Evolutionary conservation across 331 rosid genomes (phyloP).

Genomic region (Quercus phellos): DNA sequence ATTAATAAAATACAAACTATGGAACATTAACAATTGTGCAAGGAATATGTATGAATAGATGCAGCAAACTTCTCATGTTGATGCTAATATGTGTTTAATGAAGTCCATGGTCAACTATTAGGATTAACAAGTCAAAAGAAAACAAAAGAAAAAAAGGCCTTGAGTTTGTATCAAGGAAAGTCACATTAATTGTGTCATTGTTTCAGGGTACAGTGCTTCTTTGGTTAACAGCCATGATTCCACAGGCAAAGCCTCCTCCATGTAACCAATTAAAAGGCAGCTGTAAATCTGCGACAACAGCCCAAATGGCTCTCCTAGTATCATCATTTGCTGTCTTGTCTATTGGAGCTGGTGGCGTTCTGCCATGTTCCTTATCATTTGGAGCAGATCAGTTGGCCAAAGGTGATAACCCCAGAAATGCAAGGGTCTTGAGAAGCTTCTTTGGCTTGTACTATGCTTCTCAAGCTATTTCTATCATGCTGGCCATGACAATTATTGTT

Average conservation of each 20-base stretch:
- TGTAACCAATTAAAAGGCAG: conserved; percentile 27
- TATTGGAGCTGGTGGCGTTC: conserved; percentile 58
- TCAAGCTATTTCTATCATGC: conserved; percentile 30
- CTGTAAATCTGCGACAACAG: conserved; percentile 37
- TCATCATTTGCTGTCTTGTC: conserved; percentile 40
- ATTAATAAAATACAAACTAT: too few relatives aligned
- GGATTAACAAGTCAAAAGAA: background rate
- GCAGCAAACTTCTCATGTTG: too few relatives aligned
- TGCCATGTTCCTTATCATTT: conserved; percentile 59
- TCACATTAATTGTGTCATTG: background rate
- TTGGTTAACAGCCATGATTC: conserved; percentile 56
- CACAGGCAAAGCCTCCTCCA: conserved; percentile 38
- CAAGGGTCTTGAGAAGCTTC: conserved; percentile 47
- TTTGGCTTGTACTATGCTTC: conserved; percentile 65
- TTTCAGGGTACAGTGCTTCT: conserved; percentile 49
- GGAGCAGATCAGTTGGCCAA: conserved; percentile 65
- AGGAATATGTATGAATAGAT: too few relatives aligned
- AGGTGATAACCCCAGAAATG: conserved; percentile 41
- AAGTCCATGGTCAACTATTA: too few relatives aligned
- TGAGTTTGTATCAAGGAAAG: background rate
- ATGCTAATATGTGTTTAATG: too few relatives aligned
- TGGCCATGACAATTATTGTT: conserved; percentile 50
- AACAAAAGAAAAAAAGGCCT: background rate
- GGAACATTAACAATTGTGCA: too few relatives aligned
- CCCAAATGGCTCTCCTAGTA: conserved; percentile 36